A percentile compares a stretch with the other conserved stretches of the same genome.
Evolutionary conservation across 495 filamentous ascomycete genomes (phyloP).

Genomic region (Lasiosphaeriaceae sp.): DNA sequence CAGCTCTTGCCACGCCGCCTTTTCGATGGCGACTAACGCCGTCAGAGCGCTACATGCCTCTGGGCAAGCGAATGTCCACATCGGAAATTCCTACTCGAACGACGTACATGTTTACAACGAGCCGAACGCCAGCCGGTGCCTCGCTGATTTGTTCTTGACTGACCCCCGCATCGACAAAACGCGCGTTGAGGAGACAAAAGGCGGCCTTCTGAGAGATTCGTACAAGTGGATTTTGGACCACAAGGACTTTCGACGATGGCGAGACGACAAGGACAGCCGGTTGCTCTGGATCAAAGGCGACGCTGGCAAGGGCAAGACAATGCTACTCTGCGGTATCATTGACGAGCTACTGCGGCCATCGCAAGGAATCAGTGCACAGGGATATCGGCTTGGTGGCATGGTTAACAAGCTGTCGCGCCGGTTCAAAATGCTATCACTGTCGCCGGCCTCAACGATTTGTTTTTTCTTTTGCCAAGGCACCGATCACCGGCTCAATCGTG

Average conservation of each 20-base stretch:
- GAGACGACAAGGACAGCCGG: slow-evolving; percentile 18
- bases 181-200: slow-evolving; percentile 33
- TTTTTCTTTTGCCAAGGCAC: slow-evolving; percentile 46
- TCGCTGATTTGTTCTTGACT: background rate
- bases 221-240: slow-evolving; percentile 44
- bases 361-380: too few species aligned
- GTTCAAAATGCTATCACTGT: background rate
- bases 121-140: too few species aligned
- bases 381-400: background rate
- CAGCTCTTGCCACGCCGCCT: background rate
- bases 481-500: slow-evolving; percentile 30
- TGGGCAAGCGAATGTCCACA: background rate
- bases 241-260: slow-evolving; percentile 31
- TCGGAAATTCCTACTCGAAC: background rate
- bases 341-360: slow-evolving; percentile 37
- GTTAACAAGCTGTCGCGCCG: background rate
- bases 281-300: slow-evolving; percentile 47
- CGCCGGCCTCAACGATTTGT: background rate
- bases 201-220: slow-evolving; percentile 36
- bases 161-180: slow-evolving; percentile 6
- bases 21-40: background rate
- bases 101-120: too few species aligned
- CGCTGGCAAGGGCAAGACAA: slow-evolving; percentile 35
- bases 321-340: slow-evolving; percentile 40
- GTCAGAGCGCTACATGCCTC: background rate